Conservation (phyloP, 2,329 filamentous ascomycete genomes). For the Colletotrichum truncatum region DNA sequence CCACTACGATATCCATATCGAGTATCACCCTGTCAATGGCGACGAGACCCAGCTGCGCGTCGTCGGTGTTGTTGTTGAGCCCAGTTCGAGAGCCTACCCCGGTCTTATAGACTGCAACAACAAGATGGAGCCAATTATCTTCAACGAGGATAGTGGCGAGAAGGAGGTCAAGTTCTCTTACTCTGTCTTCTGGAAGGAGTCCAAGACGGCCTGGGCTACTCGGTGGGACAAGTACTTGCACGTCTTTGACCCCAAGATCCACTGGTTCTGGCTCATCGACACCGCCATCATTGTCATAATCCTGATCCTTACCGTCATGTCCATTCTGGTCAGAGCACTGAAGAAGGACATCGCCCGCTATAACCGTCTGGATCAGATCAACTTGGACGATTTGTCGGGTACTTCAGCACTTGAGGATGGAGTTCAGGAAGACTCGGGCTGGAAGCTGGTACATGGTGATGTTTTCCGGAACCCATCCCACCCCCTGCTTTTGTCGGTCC, state of each 20-base stretch:
- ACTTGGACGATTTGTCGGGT: conserved; percentile 86
- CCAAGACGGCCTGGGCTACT: conserved; percentile 90
- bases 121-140: conserved; percentile 64
- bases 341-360: conserved; percentile 97
- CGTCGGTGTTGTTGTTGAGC: conserved; percentile 90
- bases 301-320: conserved; percentile 88
- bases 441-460: conserved; percentile 98
- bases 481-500: conserved; percentile 83
- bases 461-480: conserved; percentile 91
- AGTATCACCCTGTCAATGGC: conserved; percentile 84
- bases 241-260: conserved; percentile 96
- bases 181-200: conserved; percentile 88
- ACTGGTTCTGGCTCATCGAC: conserved; percentile 98
- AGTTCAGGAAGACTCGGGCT: conserved; percentile 96
- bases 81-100: conserved; percentile 73
- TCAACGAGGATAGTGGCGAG: conserved; percentile 63
- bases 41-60: conserved; percentile 79
- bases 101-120: conserved; percentile 71
- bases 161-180: conserved; percentile 84
- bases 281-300: conserved; percentile 95
- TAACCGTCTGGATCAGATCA: conserved; percentile 92
- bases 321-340: conserved; percentile 87
- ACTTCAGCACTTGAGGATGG: conserved; percentile 86
- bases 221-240: conserved; percentile 99
- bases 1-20: conserved; percentile 93